Evolutionary conservation across 805 yeast genomes (phyloP), one percentile per base, ranked within the genome.

Genomic region (Naumovozyma baii): DNA sequence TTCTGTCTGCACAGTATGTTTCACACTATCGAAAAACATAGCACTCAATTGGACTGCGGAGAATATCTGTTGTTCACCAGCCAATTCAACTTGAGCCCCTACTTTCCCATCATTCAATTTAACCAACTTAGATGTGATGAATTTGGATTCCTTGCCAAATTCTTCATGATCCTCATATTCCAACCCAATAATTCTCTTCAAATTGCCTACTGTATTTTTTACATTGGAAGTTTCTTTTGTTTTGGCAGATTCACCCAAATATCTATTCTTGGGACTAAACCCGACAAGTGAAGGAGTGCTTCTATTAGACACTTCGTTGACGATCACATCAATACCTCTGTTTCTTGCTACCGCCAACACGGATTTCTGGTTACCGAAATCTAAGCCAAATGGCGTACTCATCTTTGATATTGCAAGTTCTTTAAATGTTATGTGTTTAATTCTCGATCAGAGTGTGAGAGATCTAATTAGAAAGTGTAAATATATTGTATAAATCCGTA

Each of bases 281-380:
- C 96, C 97, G 52, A 92, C 92, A 50, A 85, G 64, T 25, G 83
- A 65, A 50, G 99, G 98, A 26, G 99, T 92, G 51, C 94, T 67
- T 68, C 99, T 83, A 81, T 92, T 92, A 42, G 97, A 88, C 36
- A 92, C 97, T 69, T 92, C 99, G 64, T 92, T 92, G 69, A 92
- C 97, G 57, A 92, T 85, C 57, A 92, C 81, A 67, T 92, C 99
- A 62, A 92, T 92, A 62, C 97, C 97, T 73, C 97, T 81, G 78
- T 90, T 92, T 66, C 90, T 83, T 48, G 98, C 98, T 62, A 94
- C 82, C 33, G 94, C 97, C 62, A 90, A 76, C 53, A 90, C 96
- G 49, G 95, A 79, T 74, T 76, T 83, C 73, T 77, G 74, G 72
- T 87, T 87, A 70, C 98, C 98, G 63, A 92, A 82, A 78, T 92